Evolutionary conservation across 2,329 filamentous ascomycete species (phyloP).

Genomic region (Scedosporium aurantiacum): DNA sequence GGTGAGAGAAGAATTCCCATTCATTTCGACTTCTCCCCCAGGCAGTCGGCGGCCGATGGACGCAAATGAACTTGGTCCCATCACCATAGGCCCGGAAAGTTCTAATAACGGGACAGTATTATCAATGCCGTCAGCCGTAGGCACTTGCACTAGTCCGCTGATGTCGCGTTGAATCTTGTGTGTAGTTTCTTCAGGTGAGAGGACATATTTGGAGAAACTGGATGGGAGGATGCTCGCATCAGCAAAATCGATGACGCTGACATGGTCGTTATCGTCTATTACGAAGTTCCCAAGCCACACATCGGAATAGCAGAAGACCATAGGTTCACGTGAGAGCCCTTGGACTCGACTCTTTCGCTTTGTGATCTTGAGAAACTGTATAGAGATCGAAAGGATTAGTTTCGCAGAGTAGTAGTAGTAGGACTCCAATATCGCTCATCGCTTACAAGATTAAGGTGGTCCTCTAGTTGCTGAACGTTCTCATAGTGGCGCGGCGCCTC

Average conservation of each 20-base stretch:
- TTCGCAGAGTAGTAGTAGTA: not conserved
- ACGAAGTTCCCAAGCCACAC: conserved; percentile 12
- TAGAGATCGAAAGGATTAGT: not conserved
- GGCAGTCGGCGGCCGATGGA: not conserved
- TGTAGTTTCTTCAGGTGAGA: not conserved
- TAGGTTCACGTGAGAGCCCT: conserved; percentile 10
- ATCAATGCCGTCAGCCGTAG: conserved; percentile 8
- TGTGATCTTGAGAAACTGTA: conserved; percentile 7
- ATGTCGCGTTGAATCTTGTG: conserved; percentile 6
- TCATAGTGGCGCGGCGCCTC: conserved; percentile 11
- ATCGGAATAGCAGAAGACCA: conserved; percentile 14
- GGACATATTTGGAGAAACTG: conserved; percentile 9
- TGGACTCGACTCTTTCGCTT: conserved; percentile 5
- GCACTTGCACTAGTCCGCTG: conserved; percentile 6
- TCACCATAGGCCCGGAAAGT: not conserved
- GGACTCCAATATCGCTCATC: not conserved
- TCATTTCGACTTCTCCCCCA: not conserved
- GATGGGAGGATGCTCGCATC: conserved; percentile 12
- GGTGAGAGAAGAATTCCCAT: not conserved
- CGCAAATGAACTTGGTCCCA: not conserved
- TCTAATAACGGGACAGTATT: conserved; percentile 5
- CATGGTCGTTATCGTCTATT: conserved; percentile 8
- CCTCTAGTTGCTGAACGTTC: conserved; percentile 10
- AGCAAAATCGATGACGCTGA: conserved; percentile 11
- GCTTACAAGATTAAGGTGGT: conserved; percentile 12